These are phyloP conservation scores for Exophiala aquamarina DNA, from an alignment of 2,329 filamentous ascomycete species.

Conservation along the genomic window DNA sequence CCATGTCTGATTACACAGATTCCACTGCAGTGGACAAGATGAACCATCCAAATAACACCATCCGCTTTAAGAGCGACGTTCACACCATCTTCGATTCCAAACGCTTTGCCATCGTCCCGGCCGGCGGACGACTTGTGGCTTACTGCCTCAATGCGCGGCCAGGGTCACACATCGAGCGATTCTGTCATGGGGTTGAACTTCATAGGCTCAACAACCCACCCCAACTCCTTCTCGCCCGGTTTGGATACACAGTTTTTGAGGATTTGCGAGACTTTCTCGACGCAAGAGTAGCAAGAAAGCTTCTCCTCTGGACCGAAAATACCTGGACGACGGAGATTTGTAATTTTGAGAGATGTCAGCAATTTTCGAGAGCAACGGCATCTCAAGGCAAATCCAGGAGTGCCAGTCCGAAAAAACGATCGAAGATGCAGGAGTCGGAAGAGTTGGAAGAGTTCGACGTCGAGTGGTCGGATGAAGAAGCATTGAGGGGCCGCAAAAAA, in stretches of 20 bases:
- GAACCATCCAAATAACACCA: conserved; percentile 3
- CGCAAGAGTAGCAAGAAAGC: no score
- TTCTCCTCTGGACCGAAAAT: no score
- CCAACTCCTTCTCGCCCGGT: conserved; percentile 4
- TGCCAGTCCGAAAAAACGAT: conserved; percentile 4
- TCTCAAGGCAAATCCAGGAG: conserved; percentile 11
- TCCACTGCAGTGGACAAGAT: conserved; percentile 4
- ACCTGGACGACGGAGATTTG: conserved; percentile 3
- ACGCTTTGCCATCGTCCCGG: conserved; percentile 11
- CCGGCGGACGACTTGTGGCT: conserved; percentile 1
- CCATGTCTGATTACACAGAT: no score
- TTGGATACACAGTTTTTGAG: conserved; percentile 12
- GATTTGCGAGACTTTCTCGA: no score
- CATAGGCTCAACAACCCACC: conserved; percentile 1
- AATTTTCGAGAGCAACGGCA: conserved; percentile 6
- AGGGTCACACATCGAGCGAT: conserved; percentile 2
- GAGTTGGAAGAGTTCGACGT: no score
- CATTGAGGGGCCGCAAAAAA: no score
- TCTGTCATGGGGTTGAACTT: conserved; percentile 10
- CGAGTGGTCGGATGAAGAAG: no score
- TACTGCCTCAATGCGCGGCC: conserved; percentile 9
- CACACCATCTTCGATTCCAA: conserved; percentile 10
- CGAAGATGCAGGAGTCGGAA: no score
- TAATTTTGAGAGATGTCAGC: conserved; percentile 3
- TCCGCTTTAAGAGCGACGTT: conserved; percentile 10